Conservation (phyloP, 2,329 filamentous ascomycete species). For the Huntiella savannae region DNA sequence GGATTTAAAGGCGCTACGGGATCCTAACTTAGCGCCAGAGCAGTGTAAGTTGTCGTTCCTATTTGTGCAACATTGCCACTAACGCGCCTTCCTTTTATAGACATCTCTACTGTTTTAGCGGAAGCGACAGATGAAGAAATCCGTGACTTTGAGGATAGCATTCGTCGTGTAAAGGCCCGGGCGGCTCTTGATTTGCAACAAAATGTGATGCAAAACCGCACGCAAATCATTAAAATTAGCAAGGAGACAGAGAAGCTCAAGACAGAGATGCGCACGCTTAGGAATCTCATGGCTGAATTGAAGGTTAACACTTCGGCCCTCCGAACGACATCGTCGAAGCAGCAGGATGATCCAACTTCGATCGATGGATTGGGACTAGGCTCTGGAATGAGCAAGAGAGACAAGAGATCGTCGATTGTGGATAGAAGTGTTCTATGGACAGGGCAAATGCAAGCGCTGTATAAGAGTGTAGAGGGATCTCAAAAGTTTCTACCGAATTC, state of each 20-base stretch:
- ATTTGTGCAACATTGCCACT: background rate
- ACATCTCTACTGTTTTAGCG: conserved; percentile 52
- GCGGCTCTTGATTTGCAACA: conserved; percentile 76
- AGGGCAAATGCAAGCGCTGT: conserved; percentile 60
- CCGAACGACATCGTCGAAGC: conserved; percentile 36
- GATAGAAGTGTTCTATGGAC: conserved; percentile 49
- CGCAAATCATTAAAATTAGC: conserved; percentile 97
- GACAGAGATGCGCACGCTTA: conserved; percentile 78
- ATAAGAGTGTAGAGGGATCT: conserved; percentile 93
- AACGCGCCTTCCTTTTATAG: conserved; percentile 16
- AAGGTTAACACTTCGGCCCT: conserved; percentile 57
- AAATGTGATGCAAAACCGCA: conserved; percentile 91
- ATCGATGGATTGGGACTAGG: conserved; percentile 31
- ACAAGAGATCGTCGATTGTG: conserved; percentile 78
- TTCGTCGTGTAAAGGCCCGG: conserved; percentile 58
- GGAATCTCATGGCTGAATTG: conserved; percentile 80
- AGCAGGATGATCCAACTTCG: conserved; percentile 24
- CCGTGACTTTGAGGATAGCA: conserved; percentile 54
- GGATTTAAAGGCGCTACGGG: conserved; percentile 58
- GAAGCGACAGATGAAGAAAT: conserved; percentile 82
- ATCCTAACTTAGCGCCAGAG: conserved; percentile 62
- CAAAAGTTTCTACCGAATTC: conserved; percentile 90
- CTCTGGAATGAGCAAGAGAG: conserved; percentile 41
- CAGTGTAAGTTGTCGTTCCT: conserved; percentile 37
- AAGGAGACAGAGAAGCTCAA: conserved; percentile 98